Evolutionary conservation across 805 yeast species (phyloP).

Genomic region (Kodamaea laetipori): DNA sequence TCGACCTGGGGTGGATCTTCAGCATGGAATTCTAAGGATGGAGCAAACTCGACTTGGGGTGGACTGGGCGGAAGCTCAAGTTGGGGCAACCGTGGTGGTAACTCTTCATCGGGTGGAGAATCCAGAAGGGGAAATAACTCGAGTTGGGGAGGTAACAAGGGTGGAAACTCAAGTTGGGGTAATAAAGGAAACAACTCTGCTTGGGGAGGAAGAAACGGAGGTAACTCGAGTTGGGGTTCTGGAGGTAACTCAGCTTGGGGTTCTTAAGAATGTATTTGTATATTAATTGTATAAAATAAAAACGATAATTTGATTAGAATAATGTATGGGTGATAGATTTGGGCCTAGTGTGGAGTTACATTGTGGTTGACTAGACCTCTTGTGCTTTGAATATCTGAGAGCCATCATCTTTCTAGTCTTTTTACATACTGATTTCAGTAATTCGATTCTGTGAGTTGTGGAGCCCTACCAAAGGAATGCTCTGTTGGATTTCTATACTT

Average conservation of each 20-base stretch:
- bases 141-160: constrained; percentile 27
- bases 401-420: no score
- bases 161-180: constrained; percentile 15
- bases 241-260: constrained; percentile 11
- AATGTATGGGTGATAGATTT: no score
- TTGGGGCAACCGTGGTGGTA: constrained; percentile 17
- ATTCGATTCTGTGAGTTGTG: no score
- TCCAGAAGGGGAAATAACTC: constrained; percentile 20
- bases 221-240: constrained; percentile 25
- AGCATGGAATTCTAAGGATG: constrained; percentile 19
- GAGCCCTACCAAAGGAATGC: no score
- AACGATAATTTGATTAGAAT: neutral
- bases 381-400: no score
- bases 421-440: no score
- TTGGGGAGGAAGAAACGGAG: constrained; percentile 29
- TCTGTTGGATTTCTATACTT: no score
- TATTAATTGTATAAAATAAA: constrained; percentile 7
- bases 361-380: no score
- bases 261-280: constrained; percentile 3
- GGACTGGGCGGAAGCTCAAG: constrained; percentile 20
- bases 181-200: constrained; percentile 25
- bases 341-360: no score
- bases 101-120: constrained; percentile 22
- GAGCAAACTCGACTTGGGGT: constrained; percentile 26
- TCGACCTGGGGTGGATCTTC: constrained; percentile 46